Conservation (phyloP, 1,139 yeast species). For the Suhomyces bolitotheri region DNA sequence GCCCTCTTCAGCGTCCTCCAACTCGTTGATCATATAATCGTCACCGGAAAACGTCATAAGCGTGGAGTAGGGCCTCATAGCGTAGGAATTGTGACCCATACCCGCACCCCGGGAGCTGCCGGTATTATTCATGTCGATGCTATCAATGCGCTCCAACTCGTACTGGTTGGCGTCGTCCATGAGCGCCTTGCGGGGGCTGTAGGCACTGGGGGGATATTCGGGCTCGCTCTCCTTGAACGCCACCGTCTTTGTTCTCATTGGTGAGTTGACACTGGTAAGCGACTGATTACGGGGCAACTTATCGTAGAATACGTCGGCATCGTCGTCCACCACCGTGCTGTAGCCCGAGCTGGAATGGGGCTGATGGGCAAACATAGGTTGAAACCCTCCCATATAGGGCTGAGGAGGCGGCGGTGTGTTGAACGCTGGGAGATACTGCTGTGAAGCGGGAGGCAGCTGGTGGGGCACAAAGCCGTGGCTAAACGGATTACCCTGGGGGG, state of each 20-base stretch:
- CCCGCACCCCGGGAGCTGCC: constrained; percentile 8
- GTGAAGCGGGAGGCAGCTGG: constrained; percentile 10
- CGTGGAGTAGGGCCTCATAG: constrained; percentile 25
- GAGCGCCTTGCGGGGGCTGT: constrained; percentile 29
- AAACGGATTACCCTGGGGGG: constrained; percentile 6
- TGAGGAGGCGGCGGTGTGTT: constrained; percentile 6
- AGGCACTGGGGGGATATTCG: constrained; percentile 36
- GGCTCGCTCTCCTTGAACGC: constrained; percentile 39
- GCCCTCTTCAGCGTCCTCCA: constrained; percentile 43
- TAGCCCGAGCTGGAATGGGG: constrained; percentile 20
- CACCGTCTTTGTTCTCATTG: constrained; percentile 28
- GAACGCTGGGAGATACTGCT: constrained; percentile 10
- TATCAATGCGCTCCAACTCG: constrained; percentile 25
- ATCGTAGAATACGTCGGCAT: constrained; percentile 19
- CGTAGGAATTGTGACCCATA: constrained; percentile 10
- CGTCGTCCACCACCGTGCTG: constrained; percentile 28
- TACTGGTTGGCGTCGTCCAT: constrained; percentile 25
- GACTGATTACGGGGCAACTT: constrained; percentile 16
- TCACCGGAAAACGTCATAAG: constrained; percentile 37
- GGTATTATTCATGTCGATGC: constrained; percentile 15
- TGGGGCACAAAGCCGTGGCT: constrained; percentile 7
- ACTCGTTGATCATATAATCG: constrained; percentile 43
- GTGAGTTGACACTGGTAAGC: constrained; percentile 13
- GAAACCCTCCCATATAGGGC: constrained; percentile 7
- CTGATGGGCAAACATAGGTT: constrained; percentile 11